Base-by-base conservation (phyloP, 495 filamentous ascomycete genomes). In the Hypomontagnella submonticulosa region DNA sequence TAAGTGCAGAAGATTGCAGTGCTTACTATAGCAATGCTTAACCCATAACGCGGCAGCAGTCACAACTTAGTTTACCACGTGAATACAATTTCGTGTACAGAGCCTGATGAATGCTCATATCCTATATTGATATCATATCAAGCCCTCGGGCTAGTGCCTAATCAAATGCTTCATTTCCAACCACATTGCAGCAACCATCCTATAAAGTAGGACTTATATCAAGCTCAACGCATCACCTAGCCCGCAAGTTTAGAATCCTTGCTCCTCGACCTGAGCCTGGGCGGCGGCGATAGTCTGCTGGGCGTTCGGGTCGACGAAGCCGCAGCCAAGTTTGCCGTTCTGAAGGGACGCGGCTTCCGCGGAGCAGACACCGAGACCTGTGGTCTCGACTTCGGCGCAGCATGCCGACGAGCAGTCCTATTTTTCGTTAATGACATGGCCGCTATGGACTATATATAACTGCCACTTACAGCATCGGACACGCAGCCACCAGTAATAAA, bases 401-500 rank as follows among this genome's bases (percentile, higher is more conserved):
- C 70, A 70, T 15, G 58, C 63, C 16, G 66, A 69, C 7, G 61
- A 63, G 48, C 60, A 69, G 44, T 69, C 66, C 65, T 68, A 40
- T 20, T 10, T 34, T 11, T 42, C 12, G 23, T 27, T 27, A 27
- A 10, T 15, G 44, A 50, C 9, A 23, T 37, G 3, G 3, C 5
- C 20, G 19, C 3, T 9, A 47, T 1, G 19, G 1, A 3, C 8
- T 5, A 40, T 47, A 52, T 57, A 50, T 15, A 49, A 38, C 18
- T 3, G 12, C 12, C 1, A 63, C 65, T 68, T 55, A 68, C 76
- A 38, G 79, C 76, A 48, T 79, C 74, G 27, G 79, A 77, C 43
- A 79, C 77, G 59, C 81, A 83, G 42, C 81, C 78, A 27, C 73
- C 73, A 32, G 81, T 81, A 63, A 83, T 82, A 75, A 83, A 86